Base-by-base conservation (phyloP, 495 filamentous ascomycete species). In the Hypoxylon rickii region DNA sequence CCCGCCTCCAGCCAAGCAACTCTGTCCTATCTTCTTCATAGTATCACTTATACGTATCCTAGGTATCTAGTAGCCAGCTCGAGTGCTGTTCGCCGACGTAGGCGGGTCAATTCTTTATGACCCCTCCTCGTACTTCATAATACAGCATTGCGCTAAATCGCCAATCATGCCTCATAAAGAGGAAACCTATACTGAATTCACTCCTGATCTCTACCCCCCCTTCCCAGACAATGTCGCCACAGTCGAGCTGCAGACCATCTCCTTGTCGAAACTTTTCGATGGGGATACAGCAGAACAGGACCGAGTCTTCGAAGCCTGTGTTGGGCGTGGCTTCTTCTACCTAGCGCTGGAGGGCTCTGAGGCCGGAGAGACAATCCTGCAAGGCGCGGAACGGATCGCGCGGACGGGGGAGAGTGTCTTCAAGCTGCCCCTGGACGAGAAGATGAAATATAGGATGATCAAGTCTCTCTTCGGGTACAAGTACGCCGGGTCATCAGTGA, bases 321-420 rank as follows among this genome's bases (percentile, higher is more conserved):
- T 77, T 17, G 75, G 80, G 5, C 73, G 86, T 15, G 85, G 85
- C 13, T 85, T 86, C 70, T 87, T 86, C 70, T 86, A 87, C 51
- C 74, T 87, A 1, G 78, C 83, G 45, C 68, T 87, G 1, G 60
- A 65, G 1, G 74, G 70, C 32, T 71, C 68, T 5, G 49, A 70
- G 2, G 50, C 67, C 17, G 77, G 77, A 6, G 57, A 69, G 1
- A 61, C 65, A 0, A 66, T 86, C 17, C 69, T 81, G 0, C 4
- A 43, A 1, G 73, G 82, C 24, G 74, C 76, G 2, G 73, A 79
- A 7, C 44, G 64, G 6, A 62, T 86, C 10, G 83, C 83, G 43
- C 34, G 55, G 3, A 48, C 81, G 1, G 77, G 72, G 12, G 68
- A 78, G 26, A 58, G 66, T 4, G 68, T 83, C 8, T 86, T 80